phyloP scores from a whole-genome alignment of 805 yeast genomes.

The Wickerhamomyces chaumierensis region DNA sequence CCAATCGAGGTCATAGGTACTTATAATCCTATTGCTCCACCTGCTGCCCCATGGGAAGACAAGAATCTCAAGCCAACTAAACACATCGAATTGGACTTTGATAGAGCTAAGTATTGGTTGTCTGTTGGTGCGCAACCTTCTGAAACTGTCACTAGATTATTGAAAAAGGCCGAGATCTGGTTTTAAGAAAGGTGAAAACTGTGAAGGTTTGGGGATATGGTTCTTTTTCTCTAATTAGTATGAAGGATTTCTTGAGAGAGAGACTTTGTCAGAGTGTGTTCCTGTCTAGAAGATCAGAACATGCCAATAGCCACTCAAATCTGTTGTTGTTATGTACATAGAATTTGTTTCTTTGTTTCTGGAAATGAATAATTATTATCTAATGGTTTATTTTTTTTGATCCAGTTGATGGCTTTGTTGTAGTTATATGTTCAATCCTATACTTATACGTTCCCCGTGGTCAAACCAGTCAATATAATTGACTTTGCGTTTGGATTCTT shows the following conservation, averaged over 20 bases:
- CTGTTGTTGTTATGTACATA: neutral
- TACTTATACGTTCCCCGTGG: too few relatives aligned
- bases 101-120: constrained; percentile 88
- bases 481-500: constrained; percentile 32
- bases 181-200: constrained; percentile 4
- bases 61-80: constrained; percentile 52
- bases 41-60: constrained; percentile 46
- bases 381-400: neutral
- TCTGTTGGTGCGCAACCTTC: constrained; percentile 97
- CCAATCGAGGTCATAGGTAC: constrained; percentile 96
- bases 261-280: too few relatives aligned
- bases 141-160: constrained; percentile 62
- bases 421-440: too few relatives aligned
- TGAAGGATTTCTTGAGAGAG: too few relatives aligned
- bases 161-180: constrained; percentile 66
- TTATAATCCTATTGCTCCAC: constrained; percentile 73
- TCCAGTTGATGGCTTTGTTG: too few relatives aligned
- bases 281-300: too few relatives aligned
- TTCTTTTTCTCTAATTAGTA: too few relatives aligned
- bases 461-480: too few relatives aligned
- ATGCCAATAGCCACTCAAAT: too few relatives aligned
- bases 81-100: constrained; percentile 75
- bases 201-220: too few relatives aligned
- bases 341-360: neutral
- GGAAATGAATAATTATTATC: neutral